Evolutionary conservation across 345 rosid species (phyloP), one percentile per base, ranked within the genome.

Genomic region (Aegle marmelos): DNA sequence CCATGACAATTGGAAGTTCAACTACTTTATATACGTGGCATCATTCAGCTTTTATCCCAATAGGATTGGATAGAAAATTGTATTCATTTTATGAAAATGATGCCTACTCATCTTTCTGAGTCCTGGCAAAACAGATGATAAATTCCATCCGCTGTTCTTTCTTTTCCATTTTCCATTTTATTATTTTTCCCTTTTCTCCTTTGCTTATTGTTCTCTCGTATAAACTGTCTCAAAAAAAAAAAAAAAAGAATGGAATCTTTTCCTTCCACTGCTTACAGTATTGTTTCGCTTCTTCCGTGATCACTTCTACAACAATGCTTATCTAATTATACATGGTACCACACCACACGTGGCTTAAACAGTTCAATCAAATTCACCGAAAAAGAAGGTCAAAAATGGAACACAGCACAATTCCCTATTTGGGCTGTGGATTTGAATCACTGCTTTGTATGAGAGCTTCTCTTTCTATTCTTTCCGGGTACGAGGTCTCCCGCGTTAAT

Each of bases 21-120:
- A 73, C 70, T 56, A 28, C 76, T 72, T 76, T 28, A 61, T 67
- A 64, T 73, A 79, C 78, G 68, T 63, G 78, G 81, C 79, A 63
- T 79, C 59, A 67, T 72, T 59, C 70, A 75, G 78, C 78, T 60
- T 77, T 81, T 73, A 75, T 81, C 48, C 22, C 19, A 19, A 79
- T 63, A 64, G 62, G 80, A 84, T 72, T 71, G 83, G 78, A 83
- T 78, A 36, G 77, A 70, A 76, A 73, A 11, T 11, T 13, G 50
- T 13, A 61, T 79, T 72, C 76, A 68, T 68, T 78, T 74, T 70
- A 76, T 73, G 39, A 36, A 36, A 36, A 36, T 7, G 31, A 74
- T 34, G 81, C 79, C 79, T 74, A 8, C n/a, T 59, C 21, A 31
- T 79, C 76, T 37, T 79, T 82, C 79, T 41, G 70, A 37, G 61